phyloP scores from a whole-genome alignment of 225 moss, liverwort and hornwort species.

The Sphagnum contortum region DNA sequence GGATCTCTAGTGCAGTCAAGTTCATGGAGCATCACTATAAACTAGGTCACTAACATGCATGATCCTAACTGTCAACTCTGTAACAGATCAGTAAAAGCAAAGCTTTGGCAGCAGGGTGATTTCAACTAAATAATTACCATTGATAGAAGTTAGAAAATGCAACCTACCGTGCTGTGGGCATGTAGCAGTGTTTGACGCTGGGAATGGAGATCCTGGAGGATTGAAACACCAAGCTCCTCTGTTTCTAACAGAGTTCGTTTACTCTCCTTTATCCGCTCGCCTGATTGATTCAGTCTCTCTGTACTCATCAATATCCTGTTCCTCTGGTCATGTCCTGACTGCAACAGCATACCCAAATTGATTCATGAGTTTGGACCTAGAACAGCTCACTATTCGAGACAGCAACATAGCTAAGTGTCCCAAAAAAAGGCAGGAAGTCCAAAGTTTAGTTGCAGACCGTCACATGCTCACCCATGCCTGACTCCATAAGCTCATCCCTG shows the following conservation, averaged over 20 bases:
- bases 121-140: too few relatives aligned
- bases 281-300: conserved; percentile 46
- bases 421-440: not conserved
- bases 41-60: too few relatives aligned
- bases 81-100: too few relatives aligned
- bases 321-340: conserved; percentile 42
- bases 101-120: too few relatives aligned
- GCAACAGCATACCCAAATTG: conserved; percentile 3
- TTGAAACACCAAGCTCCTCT: conserved; percentile 59
- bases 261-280: conserved; percentile 58
- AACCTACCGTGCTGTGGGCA: conserved; percentile 38
- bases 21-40: too few relatives aligned
- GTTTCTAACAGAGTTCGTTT: conserved; percentile 59
- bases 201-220: conserved; percentile 57
- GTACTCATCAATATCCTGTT: conserved; percentile 50
- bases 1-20: not conserved
- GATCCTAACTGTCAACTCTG: too few relatives aligned
- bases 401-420: not conserved
- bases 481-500: conserved; percentile 55
- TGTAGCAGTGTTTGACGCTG: conserved; percentile 52
- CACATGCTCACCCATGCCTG: conserved; percentile 42
- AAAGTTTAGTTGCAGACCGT: conserved; percentile 12
- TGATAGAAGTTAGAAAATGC: too few relatives aligned
- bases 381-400: too few relatives aligned
- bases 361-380: too few relatives aligned